Base-by-base conservation (phyloP, 768 basidiomycete species). In the Sarcomyxa edulis region DNA sequence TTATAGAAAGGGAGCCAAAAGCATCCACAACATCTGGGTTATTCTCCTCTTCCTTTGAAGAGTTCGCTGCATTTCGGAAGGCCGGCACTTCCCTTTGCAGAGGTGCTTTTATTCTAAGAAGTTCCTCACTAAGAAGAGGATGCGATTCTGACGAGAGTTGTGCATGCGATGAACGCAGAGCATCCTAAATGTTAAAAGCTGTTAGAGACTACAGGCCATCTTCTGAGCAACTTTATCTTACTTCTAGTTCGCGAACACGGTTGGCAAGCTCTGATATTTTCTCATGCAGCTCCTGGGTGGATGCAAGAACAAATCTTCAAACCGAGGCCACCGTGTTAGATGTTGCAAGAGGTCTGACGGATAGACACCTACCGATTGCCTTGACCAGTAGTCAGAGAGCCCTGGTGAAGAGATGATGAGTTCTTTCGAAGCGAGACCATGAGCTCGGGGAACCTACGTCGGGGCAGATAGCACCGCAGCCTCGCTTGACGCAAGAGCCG, bases 381-480 rank as follows among this genome's bases (percentile, higher is more conserved):
- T 58, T 86, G 81, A 6, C 86, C 86, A 32, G 86, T 88, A 7
- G 84, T 87, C 31, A 88, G 63, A 8, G 84, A 85, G 36, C 84
- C 84, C 85, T 66, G 20, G 22, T 25, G 23, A 47, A 24, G 37
- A 29, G 28, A 10, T 22, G 16, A 31, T 42, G 15, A 48, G 32
- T 31, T 21, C n/a, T n/a, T n/a, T n/a, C 35, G 14, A 16, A 34
- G 37, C 36, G 24, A 35, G 37, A 52, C 51, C 35, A 51, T 14
- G 42, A 43, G 35, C 31, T 32, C n/a, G 24, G 37, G 44, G 42
- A 45, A 64, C 74, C 42, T 55, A 81, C 81, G 55, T 89, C 86
- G 35, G 86, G 86, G 56, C 86, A 90, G 46, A 90, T 88, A 40
- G 84, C 80, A 35, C 78, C 81, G 51, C 83, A 85, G 9, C 83